Conservation (phyloP, 2,329 filamentous ascomycete genomes). For the Xylaria sp. region DNA sequence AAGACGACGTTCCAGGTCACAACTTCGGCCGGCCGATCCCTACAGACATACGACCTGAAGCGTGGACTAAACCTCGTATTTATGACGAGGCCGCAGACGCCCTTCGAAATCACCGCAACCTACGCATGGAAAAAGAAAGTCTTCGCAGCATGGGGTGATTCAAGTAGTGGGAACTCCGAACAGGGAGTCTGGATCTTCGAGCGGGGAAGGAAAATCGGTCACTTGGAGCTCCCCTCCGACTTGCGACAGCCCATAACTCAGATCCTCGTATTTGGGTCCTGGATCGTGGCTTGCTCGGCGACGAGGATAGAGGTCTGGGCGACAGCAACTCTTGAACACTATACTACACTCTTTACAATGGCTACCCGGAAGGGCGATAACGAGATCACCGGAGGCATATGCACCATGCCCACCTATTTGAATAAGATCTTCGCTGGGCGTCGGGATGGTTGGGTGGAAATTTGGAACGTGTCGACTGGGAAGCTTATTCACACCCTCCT, state of each 20-base stretch:
- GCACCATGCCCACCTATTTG: conserved; percentile 91
- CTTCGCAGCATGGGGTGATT: conserved; percentile 88
- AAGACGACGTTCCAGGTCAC: conserved; percentile 98
- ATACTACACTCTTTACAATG: conserved; percentile 80
- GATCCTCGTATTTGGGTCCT: conserved; percentile 86
- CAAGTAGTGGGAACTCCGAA: conserved; percentile 58
- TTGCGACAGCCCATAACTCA: conserved; percentile 78
- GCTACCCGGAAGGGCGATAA: conserved; percentile 68
- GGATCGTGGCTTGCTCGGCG: conserved; percentile 83
- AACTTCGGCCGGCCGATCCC: conserved; percentile 86
- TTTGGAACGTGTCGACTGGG: conserved; percentile 95
- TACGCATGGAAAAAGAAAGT: conserved; percentile 87
- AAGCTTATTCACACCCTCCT: conserved; percentile 92
- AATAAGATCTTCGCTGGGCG: conserved; percentile 96
- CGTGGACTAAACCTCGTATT: conserved; percentile 93
- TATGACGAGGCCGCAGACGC: conserved; percentile 90
- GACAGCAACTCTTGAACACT: conserved; percentile 83
- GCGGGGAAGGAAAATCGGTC: conserved; percentile 83
- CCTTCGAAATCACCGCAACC: conserved; percentile 85
- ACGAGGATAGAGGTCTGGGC: conserved; percentile 92
- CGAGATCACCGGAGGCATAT: conserved; percentile 80
- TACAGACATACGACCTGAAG: conserved; percentile 96
- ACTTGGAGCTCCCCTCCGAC: conserved; percentile 75
- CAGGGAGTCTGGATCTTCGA: conserved; percentile 92
- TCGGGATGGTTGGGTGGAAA: conserved; percentile 89